Base-by-base conservation (phyloP, 192 early-diverging fungal genomes). In the Backusella tuberculispora region DNA sequence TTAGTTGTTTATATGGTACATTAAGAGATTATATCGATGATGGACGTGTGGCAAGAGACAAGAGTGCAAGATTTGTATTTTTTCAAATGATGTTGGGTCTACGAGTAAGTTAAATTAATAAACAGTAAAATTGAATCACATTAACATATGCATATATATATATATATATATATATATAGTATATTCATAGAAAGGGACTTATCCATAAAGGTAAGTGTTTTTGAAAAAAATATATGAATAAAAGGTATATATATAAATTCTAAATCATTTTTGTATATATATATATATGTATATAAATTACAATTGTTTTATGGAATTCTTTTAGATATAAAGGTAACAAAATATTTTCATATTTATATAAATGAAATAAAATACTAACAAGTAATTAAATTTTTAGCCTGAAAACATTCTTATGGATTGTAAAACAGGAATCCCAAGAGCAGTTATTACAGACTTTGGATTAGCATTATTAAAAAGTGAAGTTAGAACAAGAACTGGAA, bases 251-350 rank as follows among this genome's bases (percentile, higher is more conserved):
- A 50, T 50, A 19, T 15, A 50, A 19, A 21, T 6, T 43, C 6
- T 50, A 5, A 5, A 8, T 15, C n/a, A 50, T 0, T 1, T 26
- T 21, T 56, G 12, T 21, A 10, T 8, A 8, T 21, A 19, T 50
- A 50, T 19, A 5, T 4, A 53, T 19, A 6, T 53, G 19, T 19
- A 19, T n/a, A n/a, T n/a, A n/a, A n/a, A n/a, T n/a, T n/a, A n/a
- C n/a, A n/a, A n/a, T n/a, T n/a, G n/a, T n/a, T n/a, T n/a, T n/a
- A n/a, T n/a, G n/a, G n/a, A n/a, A n/a, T n/a, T n/a, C n/a, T n/a
- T n/a, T n/a, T n/a, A 60, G 53, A 60, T 26, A 60, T 60, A 26
- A 60, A 60, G 53, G 53, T 60, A 34, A 34, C 29, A 34, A 34
- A 2, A 34, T 34, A 13, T 21, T 5, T 56, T 12, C 50, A 53